Percentiles rank a stretch among this genome's conserved stretches.
Conservation (phyloP, 352 stramenopile genomes). For the Phytophthora podocarpi region DNA sequence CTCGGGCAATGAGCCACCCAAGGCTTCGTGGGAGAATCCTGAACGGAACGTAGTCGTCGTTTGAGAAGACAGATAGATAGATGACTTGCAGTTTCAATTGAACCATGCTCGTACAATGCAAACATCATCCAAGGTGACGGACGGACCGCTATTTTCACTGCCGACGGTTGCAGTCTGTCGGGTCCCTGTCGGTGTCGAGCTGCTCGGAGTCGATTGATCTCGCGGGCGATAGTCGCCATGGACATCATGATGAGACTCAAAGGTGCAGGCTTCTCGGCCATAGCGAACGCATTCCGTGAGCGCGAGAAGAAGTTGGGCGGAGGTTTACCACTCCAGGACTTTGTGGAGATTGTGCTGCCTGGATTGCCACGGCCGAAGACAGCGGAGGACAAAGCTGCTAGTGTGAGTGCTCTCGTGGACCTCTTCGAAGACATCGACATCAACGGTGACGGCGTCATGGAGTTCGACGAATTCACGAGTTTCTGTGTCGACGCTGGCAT, state of each 20-base stretch:
- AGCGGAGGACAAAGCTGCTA: constrained; percentile 52
- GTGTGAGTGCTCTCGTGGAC: constrained; percentile 68
- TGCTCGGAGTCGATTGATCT: background rate
- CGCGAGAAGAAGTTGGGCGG: constrained; percentile 62
- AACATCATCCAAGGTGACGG: background rate
- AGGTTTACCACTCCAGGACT: constrained; percentile 70
- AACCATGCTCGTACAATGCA: background rate
- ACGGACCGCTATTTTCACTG: constrained; percentile 5
- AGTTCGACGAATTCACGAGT: constrained; percentile 89
- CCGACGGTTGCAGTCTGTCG: too few relatives aligned
- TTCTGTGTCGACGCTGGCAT: constrained; percentile 89
- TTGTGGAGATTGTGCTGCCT: constrained; percentile 81
- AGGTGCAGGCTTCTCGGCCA: constrained; percentile 72
- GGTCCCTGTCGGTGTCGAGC: background rate
- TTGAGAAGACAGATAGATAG: constrained; percentile 3
- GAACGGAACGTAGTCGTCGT: background rate
- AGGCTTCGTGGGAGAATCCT: constrained; percentile 21
- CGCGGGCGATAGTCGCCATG: constrained; percentile 37
- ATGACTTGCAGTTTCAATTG: constrained; percentile 4
- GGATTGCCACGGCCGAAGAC: constrained; percentile 52
- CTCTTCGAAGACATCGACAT: constrained; percentile 90
- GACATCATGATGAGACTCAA: constrained; percentile 87
- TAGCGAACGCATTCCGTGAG: constrained; percentile 78
- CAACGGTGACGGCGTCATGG: constrained; percentile 84
- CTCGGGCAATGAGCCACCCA: constrained; percentile 32